Percentiles rank a stretch among this genome's conserved stretches.
phyloP scores from a whole-genome alignment of 225 moss, liverwort and hornwort species.

The Bryum argenteum region DNA sequence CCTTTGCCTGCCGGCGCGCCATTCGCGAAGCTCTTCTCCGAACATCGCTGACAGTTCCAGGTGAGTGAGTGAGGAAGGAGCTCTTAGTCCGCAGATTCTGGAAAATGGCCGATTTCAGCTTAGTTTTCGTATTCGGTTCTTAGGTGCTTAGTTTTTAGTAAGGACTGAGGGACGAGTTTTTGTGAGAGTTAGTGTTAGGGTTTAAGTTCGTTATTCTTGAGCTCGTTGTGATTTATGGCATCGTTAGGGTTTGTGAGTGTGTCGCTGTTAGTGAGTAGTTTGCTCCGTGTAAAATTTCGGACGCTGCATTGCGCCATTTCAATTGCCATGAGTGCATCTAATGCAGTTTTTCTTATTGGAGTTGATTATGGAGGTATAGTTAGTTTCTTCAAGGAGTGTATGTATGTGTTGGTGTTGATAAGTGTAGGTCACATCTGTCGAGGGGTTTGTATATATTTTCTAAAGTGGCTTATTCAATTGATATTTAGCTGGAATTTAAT shows the following conservation, averaged over 20 bases:
- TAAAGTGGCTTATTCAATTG: too few species aligned
- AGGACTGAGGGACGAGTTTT: neutral
- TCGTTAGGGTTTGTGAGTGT: conserved; percentile 39
- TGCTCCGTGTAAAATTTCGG: neutral
- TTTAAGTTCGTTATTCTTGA: conserved; percentile 27
- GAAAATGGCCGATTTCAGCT: too few species aligned
- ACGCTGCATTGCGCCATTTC: too few species aligned
- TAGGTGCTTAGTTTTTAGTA: neutral
- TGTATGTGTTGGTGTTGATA: too few species aligned
- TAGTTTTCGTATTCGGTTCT: neutral
- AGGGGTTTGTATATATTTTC: too few species aligned
- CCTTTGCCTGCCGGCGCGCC: conserved; percentile 37
- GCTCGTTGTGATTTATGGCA: neutral
- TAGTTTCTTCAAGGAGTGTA: too few species aligned
- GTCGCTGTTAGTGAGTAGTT: neutral
- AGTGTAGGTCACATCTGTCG: too few species aligned
- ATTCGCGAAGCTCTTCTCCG: neutral
- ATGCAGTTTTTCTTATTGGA: too few species aligned
- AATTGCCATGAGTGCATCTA: too few species aligned
- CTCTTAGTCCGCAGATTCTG: neutral
- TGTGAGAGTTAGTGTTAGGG: conserved; percentile 32
- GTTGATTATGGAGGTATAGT: too few species aligned
- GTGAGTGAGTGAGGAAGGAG: conserved; percentile 15
- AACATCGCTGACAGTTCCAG: conserved; percentile 7
- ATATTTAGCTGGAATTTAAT: neutral